These are phyloP conservation scores for Caloboletus inedulis DNA, from an alignment of 1,284 basidiomycete species.

Conservation along the genomic window DNA sequence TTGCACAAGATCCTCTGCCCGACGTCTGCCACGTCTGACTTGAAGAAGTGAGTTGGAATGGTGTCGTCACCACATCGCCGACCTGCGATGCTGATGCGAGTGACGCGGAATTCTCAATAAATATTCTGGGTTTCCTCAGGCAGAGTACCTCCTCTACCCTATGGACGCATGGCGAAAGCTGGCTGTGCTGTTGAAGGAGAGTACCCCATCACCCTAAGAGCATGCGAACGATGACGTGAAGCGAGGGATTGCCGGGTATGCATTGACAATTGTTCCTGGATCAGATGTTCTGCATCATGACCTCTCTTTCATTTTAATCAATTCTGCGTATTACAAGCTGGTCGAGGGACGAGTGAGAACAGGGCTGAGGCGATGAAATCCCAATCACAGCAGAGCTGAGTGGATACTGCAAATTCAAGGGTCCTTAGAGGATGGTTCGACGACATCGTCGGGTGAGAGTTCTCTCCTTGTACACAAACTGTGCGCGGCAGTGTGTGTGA, in stretches of 20 bases:
- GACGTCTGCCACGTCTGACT: conserved; percentile 45
- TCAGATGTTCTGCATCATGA: background rate
- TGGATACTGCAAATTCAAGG: too few species aligned
- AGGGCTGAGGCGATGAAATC: too few species aligned
- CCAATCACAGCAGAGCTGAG: too few species aligned
- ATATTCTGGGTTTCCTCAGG: conserved; percentile 78
- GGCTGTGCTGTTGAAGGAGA: conserved; percentile 65
- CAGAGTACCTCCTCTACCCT: conserved; percentile 78
- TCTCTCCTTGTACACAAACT: too few species aligned
- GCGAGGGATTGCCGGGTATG: background rate
- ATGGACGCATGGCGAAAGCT: conserved; percentile 67
- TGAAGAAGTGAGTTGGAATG: conserved; percentile 49
- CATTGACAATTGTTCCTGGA: background rate
- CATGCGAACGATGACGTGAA: conserved; percentile 61
- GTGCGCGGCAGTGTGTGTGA: too few species aligned
- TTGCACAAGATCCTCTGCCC: conserved; percentile 69
- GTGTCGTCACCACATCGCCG: background rate
- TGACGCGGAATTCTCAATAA: conserved; percentile 50
- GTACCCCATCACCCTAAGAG: conserved; percentile 63
- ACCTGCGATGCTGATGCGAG: conserved; percentile 1
- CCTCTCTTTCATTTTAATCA: background rate
- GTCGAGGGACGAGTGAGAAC: too few species aligned
- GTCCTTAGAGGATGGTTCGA: too few species aligned
- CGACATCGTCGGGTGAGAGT: too few species aligned
- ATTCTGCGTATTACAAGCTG: too few species aligned